Conservation (phyloP, 139 green algal species). For the Coccomyxa sp. region DNA sequence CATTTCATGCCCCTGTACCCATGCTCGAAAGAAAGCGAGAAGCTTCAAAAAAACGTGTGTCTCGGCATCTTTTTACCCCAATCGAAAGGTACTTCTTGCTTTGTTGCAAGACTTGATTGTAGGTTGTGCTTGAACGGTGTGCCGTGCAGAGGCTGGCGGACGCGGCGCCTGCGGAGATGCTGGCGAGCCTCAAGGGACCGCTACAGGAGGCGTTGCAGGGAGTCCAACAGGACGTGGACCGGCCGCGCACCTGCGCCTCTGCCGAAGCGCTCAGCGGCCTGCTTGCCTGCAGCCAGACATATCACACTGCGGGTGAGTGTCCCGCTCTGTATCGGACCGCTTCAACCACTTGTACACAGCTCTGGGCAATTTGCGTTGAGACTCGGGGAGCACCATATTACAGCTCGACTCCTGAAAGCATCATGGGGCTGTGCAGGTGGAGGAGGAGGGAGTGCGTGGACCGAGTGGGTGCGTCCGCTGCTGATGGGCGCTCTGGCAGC, state of each 20-base stretch:
- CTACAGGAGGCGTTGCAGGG: conserved; percentile 25
- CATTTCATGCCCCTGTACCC: too few relatives aligned
- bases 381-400: too few relatives aligned
- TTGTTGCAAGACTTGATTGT: too few relatives aligned
- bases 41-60: too few relatives aligned
- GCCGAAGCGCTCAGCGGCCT: conserved; percentile 61
- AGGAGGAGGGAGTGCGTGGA: conserved; percentile 19
- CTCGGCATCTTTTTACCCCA: too few relatives aligned
- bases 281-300: conserved; percentile 35
- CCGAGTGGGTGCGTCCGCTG: conserved; percentile 25
- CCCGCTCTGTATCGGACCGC: too few relatives aligned
- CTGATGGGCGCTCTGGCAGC: conserved; percentile 30
- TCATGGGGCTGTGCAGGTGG: background rate
- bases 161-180: conserved; percentile 6
- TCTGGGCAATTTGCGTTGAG: too few relatives aligned
- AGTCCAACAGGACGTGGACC: conserved; percentile 31
- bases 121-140: too few relatives aligned
- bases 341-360: too few relatives aligned
- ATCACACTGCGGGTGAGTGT: background rate
- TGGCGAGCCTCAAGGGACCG: conserved; percentile 5
- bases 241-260: conserved; percentile 25
- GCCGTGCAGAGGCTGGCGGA: conserved; percentile 23
- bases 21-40: too few relatives aligned
- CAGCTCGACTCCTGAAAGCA: too few relatives aligned
- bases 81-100: too few relatives aligned